These are phyloP conservation scores for Oidiodendron maius DNA, from an alignment of 495 filamentous ascomycete species.

Conservation along the genomic window DNA sequence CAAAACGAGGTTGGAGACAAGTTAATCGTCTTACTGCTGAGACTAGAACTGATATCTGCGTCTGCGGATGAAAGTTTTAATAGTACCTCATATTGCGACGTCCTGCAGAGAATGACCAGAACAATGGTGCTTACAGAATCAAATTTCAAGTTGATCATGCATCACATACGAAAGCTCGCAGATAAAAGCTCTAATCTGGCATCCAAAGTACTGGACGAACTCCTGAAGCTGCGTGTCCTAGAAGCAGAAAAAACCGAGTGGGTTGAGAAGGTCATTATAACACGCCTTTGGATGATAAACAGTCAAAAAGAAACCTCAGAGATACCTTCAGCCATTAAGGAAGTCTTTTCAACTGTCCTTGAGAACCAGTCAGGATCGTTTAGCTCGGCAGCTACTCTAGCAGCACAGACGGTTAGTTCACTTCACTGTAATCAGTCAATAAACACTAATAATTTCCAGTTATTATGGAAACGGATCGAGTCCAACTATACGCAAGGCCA, in stretches of 20 bases:
- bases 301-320: constrained; percentile 25
- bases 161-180: constrained; percentile 62
- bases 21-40: constrained; percentile 60
- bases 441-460: constrained; percentile 30
- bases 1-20: constrained; percentile 55
- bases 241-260: constrained; percentile 39
- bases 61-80: constrained; percentile 41
- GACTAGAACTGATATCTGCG: constrained; percentile 55
- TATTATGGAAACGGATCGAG: constrained; percentile 75
- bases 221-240: constrained; percentile 44
- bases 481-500: constrained; percentile 43
- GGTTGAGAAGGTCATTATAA: constrained; percentile 60
- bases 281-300: constrained; percentile 52
- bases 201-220: constrained; percentile 50
- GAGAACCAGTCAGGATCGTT: constrained; percentile 31
- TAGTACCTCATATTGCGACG: constrained; percentile 39
- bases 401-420: constrained; percentile 58
- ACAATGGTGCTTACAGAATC: constrained; percentile 49
- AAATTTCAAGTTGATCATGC: constrained; percentile 63
- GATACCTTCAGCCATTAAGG: constrained; percentile 26
- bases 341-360: constrained; percentile 33
- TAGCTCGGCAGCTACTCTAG: constrained; percentile 55
- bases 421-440: neutral
- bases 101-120: constrained; percentile 50
- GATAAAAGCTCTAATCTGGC: constrained; percentile 45